phyloP scores from a whole-genome alignment of 169 alveolate genomes.

The Sarcocystis neurona region DNA sequence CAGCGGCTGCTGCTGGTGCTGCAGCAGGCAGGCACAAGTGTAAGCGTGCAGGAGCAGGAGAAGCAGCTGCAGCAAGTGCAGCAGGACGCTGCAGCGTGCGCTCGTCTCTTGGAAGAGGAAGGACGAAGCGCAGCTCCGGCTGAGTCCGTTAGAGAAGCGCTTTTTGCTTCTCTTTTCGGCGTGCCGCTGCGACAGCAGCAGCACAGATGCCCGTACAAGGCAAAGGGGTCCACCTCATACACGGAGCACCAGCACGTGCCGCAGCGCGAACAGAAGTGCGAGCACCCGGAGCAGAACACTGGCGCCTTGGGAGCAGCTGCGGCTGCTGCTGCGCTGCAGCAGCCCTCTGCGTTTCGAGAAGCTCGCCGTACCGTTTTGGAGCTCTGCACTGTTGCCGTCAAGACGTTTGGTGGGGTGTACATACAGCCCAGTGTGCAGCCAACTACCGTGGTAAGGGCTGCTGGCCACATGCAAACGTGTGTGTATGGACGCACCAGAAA shows the following conservation, averaged over 20 bases:
- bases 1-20: background rate
- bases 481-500: too few species aligned
- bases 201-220: background rate
- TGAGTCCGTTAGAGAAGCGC: background rate
- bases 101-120: background rate
- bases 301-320: background rate
- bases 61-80: background rate
- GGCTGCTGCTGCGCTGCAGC: background rate
- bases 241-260: background rate
- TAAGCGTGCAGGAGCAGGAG: background rate
- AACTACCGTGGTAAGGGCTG: background rate
- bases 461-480: background rate
- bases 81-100: background rate
- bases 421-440: background rate
- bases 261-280: background rate
- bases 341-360: background rate
- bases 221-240: background rate
- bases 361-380: background rate
- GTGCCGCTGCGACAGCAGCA: background rate
- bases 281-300: background rate
- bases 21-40: background rate
- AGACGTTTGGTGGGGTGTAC: conserved; percentile 19
- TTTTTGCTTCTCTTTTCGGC: background rate
- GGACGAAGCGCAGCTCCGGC: background rate
- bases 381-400: background rate